Percentiles rank a stretch among this genome's conserved stretches.
These are phyloP conservation scores for Pseudomicrostroma phylloplanum DNA, from an alignment of 1,284 basidiomycete genomes.

Conservation along the genomic window DNA sequence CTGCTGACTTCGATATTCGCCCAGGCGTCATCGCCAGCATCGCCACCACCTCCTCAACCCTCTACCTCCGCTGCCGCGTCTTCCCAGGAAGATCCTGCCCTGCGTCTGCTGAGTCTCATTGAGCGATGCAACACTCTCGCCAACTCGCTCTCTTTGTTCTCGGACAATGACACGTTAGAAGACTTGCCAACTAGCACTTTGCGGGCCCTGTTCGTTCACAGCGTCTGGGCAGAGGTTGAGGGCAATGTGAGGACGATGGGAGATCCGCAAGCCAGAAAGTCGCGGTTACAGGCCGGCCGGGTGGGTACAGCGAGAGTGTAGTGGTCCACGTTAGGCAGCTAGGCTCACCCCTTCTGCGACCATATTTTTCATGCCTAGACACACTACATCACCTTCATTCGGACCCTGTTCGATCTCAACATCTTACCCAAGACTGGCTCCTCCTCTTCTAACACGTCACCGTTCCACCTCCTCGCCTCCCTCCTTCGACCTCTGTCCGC, in stretches of 20 bases:
- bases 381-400: slow-evolving; percentile 1
- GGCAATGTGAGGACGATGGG: slow-evolving; percentile 8
- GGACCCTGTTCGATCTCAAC: neutral
- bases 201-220: slow-evolving; percentile 9
- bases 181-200: slow-evolving; percentile 14
- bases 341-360: neutral
- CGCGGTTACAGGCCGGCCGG: slow-evolving; percentile 1
- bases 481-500: neutral
- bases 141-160: slow-evolving; percentile 9
- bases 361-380: neutral
- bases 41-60: neutral
- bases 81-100: slow-evolving; percentile 5
- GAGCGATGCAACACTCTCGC: neutral
- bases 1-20: slow-evolving; percentile 8
- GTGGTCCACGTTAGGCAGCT: neutral
- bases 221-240: slow-evolving; percentile 11
- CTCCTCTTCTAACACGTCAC: neutral
- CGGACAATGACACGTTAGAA: slow-evolving; percentile 13
- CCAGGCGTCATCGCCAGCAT: slow-evolving; percentile 8
- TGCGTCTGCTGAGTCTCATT: slow-evolving; percentile 8
- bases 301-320: neutral
- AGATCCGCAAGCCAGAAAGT: slow-evolving; percentile 8
- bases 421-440: neutral
- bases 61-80: neutral
- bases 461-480: slow-evolving; percentile 6